Percentiles rank a stretch among this genome's conserved stretches.
These are phyloP conservation scores for Globisporangium paroecandrum DNA, from an alignment of 352 stramenopile genomes.

Conservation along the genomic window DNA sequence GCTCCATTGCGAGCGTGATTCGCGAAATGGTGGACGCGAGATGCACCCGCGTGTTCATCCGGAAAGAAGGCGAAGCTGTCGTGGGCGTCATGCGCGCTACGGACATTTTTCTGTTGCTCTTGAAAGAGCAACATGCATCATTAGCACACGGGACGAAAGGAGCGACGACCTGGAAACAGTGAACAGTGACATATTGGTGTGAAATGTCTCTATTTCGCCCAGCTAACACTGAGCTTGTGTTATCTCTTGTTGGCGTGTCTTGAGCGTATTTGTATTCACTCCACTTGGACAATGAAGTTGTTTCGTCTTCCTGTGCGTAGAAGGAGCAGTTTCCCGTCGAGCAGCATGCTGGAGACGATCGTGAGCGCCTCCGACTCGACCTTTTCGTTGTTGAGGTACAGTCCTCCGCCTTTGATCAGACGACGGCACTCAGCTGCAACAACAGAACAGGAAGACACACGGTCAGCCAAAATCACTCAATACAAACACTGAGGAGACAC, in stretches of 20 bases:
- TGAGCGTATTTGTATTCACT: constrained; percentile 20
- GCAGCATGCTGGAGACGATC: constrained; percentile 38
- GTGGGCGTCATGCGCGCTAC: constrained; percentile 44
- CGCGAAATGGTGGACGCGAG: constrained; percentile 37
- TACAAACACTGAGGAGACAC: background rate
- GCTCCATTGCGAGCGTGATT: constrained; percentile 44
- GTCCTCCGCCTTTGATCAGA: constrained; percentile 94
- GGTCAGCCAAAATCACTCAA: background rate
- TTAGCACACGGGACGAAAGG: constrained; percentile 9
- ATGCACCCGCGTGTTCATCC: constrained; percentile 34
- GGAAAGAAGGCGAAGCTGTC: constrained; percentile 7
- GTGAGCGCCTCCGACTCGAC: constrained; percentile 48
- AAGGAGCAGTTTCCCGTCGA: constrained; percentile 66
- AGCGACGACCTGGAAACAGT: background rate
- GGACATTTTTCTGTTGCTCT: constrained; percentile 48
- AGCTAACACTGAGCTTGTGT: background rate
- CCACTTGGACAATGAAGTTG: constrained; percentile 74
- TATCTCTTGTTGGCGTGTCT: background rate
- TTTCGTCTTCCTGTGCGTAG: constrained; percentile 73
- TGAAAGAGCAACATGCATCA: constrained; percentile 41
- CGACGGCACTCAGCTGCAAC: constrained; percentile 89
- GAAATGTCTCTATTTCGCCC: constrained; percentile 1
- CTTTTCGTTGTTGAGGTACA: constrained; percentile 92
- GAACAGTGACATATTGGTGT: background rate
- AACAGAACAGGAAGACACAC: background rate